Conservation (phyloP, 2,329 filamentous ascomycete species). For the Epichloe uncinata region DNA sequence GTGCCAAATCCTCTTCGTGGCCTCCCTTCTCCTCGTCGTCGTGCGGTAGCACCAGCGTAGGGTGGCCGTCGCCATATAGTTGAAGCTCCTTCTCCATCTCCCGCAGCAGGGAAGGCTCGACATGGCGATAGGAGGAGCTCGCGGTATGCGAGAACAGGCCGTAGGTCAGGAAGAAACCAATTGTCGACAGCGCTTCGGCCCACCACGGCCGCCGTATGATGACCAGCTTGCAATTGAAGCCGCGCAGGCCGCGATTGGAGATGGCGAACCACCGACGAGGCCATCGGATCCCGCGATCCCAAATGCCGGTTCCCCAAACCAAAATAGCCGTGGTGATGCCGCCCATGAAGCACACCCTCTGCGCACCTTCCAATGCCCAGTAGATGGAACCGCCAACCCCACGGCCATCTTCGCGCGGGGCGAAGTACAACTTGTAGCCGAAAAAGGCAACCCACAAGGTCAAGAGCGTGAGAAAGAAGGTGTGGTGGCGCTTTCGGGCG, state of each 20-base stretch:
- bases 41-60: slow-evolving; percentile 26
- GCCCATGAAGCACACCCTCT: slow-evolving; percentile 85
- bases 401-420: slow-evolving; percentile 87
- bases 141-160: slow-evolving; percentile 54
- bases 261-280: slow-evolving; percentile 81
- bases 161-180: slow-evolving; percentile 68
- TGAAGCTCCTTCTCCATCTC: slow-evolving; percentile 48
- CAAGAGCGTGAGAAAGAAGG: slow-evolving; percentile 76
- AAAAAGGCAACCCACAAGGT: slow-evolving; percentile 73
- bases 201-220: slow-evolving; percentile 73
- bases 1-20: slow-evolving; percentile 80
- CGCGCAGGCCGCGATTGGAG: slow-evolving; percentile 77
- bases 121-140: slow-evolving; percentile 60
- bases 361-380: slow-evolving; percentile 82
- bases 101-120: slow-evolving; percentile 50
- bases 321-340: slow-evolving; percentile 77
- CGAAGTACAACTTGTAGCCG: slow-evolving; percentile 80
- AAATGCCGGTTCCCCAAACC: slow-evolving; percentile 91
- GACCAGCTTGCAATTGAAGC: slow-evolving; percentile 94
- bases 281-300: slow-evolving; percentile 91
- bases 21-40: slow-evolving; percentile 51
- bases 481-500: slow-evolving; percentile 78
- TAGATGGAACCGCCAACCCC: slow-evolving; percentile 90
- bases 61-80: slow-evolving; percentile 27
- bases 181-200: slow-evolving; percentile 59